Conservation (phyloP, 2,329 filamentous ascomycete genomes). For the Albophoma yamanashiensis region DNA sequence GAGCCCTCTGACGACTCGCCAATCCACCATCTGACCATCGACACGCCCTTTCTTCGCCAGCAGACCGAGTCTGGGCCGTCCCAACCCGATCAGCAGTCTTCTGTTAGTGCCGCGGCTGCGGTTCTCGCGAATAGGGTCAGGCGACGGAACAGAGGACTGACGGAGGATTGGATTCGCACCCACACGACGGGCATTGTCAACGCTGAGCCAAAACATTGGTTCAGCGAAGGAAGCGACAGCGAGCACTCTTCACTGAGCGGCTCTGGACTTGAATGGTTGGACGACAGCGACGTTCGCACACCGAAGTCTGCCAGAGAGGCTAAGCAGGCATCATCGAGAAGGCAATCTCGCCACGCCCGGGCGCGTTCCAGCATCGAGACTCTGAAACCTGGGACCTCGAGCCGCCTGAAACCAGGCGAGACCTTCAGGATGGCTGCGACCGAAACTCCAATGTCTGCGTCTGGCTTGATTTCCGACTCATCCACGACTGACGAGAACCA, state of each 20-base stretch:
- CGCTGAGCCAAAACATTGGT: slow-evolving; percentile 68
- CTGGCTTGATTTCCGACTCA: slow-evolving; percentile 4
- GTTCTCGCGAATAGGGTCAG: slow-evolving; percentile 54
- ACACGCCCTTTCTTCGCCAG: slow-evolving; percentile 51
- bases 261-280: slow-evolving; percentile 45
- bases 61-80: slow-evolving; percentile 32
- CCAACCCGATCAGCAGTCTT: slow-evolving; percentile 15
- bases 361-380: slow-evolving; percentile 47
- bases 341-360: slow-evolving; percentile 27
- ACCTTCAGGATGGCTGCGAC: slow-evolving; percentile 21
- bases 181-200: slow-evolving; percentile 63
- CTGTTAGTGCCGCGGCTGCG: slow-evolving; percentile 44
- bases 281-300: slow-evolving; percentile 36
- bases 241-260: slow-evolving; percentile 66
- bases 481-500: slow-evolving; percentile 14
- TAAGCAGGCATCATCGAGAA: slow-evolving; percentile 9
- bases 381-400: slow-evolving; percentile 26
- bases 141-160: slow-evolving; percentile 51
- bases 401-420: slow-evolving; percentile 15
- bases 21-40: slow-evolving; percentile 50
- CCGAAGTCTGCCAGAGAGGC: slow-evolving; percentile 27
- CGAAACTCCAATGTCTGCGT: slow-evolving; percentile 6
- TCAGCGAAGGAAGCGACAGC: slow-evolving; percentile 63
- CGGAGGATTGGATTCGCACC: slow-evolving; percentile 78
- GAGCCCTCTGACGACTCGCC: slow-evolving; percentile 49